Conservation (phyloP, 2,329 filamentous ascomycete species). For the Fusarium equiseti region DNA sequence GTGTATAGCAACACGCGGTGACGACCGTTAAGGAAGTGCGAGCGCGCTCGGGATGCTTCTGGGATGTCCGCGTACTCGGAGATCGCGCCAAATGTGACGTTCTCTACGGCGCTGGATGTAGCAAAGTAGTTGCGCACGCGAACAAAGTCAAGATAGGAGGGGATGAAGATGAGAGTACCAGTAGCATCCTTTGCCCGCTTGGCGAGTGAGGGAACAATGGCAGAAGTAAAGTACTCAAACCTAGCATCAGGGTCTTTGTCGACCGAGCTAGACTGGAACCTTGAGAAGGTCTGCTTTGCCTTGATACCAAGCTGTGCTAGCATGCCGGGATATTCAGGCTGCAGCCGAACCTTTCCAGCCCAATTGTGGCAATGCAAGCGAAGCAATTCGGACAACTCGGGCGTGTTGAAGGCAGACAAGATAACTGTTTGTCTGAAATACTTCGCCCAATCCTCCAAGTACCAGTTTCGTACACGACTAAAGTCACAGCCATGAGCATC, state of each 20-base stretch:
- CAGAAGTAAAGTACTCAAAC: slow-evolving; percentile 90
- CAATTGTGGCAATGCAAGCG: slow-evolving; percentile 83
- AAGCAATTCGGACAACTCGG: slow-evolving; percentile 85
- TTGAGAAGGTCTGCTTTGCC: slow-evolving; percentile 88
- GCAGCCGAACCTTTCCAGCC: slow-evolving; percentile 81
- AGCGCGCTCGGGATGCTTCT: slow-evolving; percentile 85
- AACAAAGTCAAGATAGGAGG: slow-evolving; percentile 95
- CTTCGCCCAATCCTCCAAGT: slow-evolving; percentile 86
- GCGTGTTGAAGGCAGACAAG: slow-evolving; percentile 84
- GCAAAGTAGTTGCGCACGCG: slow-evolving; percentile 93
- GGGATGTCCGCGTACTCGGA: slow-evolving; percentile 87
- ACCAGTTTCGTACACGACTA: slow-evolving; percentile 89
- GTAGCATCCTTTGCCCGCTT: slow-evolving; percentile 72
- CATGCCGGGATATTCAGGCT: slow-evolving; percentile 74
- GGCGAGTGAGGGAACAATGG: slow-evolving; percentile 80
- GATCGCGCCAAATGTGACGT: slow-evolving; percentile 76
- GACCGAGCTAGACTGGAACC: slow-evolving; percentile 79
- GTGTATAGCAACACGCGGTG: slow-evolving; percentile 91
- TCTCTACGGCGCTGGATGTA: slow-evolving; percentile 69
- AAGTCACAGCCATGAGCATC: slow-evolving; percentile 95
- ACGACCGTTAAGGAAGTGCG: slow-evolving; percentile 86
- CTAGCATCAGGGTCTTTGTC: slow-evolving; percentile 85
- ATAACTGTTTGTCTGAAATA: slow-evolving; percentile 88
- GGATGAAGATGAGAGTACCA: slow-evolving; percentile 89
- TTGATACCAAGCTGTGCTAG: slow-evolving; percentile 80